Evolutionary conservation across 2,329 filamentous ascomycete genomes (phyloP).

Genomic region (Davidsoniella eucalypti): DNA sequence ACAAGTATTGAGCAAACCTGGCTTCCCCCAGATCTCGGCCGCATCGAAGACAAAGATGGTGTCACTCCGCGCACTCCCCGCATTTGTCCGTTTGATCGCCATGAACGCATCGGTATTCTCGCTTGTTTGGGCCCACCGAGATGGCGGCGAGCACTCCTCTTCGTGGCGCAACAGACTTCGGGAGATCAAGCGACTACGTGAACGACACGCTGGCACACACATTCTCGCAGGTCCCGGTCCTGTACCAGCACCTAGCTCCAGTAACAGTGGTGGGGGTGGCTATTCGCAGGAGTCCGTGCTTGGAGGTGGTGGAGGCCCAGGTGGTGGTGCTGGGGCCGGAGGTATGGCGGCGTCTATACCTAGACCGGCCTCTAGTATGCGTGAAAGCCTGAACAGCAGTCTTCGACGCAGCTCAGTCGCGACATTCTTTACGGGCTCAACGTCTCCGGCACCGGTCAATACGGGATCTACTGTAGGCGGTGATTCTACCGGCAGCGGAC

Average conservation of each 20-base stretch:
- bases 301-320: background rate
- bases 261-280: conserved; percentile 18
- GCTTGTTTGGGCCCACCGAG: conserved; percentile 66
- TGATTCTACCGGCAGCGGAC: conserved; percentile 29
- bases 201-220: conserved; percentile 39
- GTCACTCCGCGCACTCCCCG: conserved; percentile 62
- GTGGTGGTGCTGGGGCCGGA: conserved; percentile 13
- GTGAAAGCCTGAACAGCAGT: conserved; percentile 43
- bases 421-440: conserved; percentile 38
- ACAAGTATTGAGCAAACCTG: conserved; percentile 71
- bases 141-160: conserved; percentile 68
- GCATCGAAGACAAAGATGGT: conserved; percentile 82
- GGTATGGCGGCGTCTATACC: conserved; percentile 18
- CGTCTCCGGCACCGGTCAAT: background rate
- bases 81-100: conserved; percentile 74
- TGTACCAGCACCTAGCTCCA: conserved; percentile 16
- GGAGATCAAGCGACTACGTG: conserved; percentile 68
- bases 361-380: conserved; percentile 32
- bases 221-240: conserved; percentile 20
- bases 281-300: conserved; percentile 8
- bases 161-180: conserved; percentile 78
- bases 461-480: background rate
- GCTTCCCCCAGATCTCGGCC: conserved; percentile 82
- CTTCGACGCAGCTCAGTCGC: conserved; percentile 47
- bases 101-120: conserved; percentile 91